A percentile compares a stretch with the other conserved stretches of the same genome.
These are phyloP conservation scores for Przewalskia tangutica DNA, from an alignment of 257 asterid genomes.

Conservation along the genomic window DNA sequence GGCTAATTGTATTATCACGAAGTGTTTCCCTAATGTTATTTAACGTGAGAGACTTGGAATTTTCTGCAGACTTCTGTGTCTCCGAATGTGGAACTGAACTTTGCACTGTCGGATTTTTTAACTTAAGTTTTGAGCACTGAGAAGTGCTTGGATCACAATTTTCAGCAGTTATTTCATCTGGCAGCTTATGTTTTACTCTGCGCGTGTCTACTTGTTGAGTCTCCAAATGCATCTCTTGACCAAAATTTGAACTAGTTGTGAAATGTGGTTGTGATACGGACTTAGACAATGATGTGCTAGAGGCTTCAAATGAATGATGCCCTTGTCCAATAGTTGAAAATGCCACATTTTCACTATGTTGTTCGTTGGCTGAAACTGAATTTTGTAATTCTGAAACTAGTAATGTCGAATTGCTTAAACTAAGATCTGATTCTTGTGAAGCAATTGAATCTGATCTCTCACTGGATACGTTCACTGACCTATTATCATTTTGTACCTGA, in stretches of 20 bases:
- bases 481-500: constrained; percentile 3
- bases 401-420: neutral
- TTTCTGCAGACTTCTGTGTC: neutral
- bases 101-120: neutral
- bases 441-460: constrained; percentile 5
- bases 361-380: neutral
- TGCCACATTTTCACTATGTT: neutral
- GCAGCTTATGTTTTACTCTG: neutral
- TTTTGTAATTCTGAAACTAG: constrained; percentile 1
- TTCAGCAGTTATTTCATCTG: neutral
- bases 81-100: neutral
- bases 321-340: constrained; percentile 3
- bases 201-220: neutral
- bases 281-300: neutral
- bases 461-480: neutral
- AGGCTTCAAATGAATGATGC: neutral
- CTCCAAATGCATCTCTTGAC: neutral
- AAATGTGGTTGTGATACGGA: neutral
- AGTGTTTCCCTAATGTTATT: constrained; percentile 6
- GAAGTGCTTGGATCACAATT: neutral
- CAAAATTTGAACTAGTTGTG: neutral
- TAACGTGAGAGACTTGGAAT: constrained; percentile 2
- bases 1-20: neutral
- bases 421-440: constrained; percentile 4
- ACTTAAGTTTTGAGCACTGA: neutral